Percentiles rank a stretch among this genome's conserved stretches.
Evolutionary conservation across 331 rosid genomes (phyloP).

Genomic region (Quercus lobata): DNA sequence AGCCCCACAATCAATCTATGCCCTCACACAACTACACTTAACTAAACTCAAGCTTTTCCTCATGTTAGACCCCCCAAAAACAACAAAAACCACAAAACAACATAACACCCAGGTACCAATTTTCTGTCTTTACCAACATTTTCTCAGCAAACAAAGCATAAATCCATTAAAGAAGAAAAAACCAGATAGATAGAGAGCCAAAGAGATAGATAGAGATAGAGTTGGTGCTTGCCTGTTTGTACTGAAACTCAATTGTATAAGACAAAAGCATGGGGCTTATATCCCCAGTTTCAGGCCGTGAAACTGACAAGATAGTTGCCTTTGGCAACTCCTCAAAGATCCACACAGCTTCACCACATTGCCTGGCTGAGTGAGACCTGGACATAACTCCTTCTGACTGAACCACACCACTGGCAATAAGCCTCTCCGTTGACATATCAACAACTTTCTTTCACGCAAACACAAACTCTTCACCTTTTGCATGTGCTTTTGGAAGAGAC

Average conservation of each 20-base stretch:
- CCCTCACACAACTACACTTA: background rate
- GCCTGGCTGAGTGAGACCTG: conserved; percentile 29
- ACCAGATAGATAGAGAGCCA: background rate
- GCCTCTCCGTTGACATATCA: conserved; percentile 61
- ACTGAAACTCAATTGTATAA: conserved; percentile 77
- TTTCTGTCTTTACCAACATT: background rate
- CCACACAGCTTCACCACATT: conserved; percentile 35
- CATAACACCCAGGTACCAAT: background rate
- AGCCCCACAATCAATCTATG: background rate
- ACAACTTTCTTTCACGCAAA: background rate
- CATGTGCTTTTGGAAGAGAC: background rate
- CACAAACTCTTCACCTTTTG: background rate
- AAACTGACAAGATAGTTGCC: conserved; percentile 65
- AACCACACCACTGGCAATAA: conserved; percentile 27
- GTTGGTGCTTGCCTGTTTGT: conserved; percentile 58
- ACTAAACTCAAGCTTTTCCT: background rate
- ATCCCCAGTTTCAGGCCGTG: conserved; percentile 87
- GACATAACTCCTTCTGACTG: conserved; percentile 25
- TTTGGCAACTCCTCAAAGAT: conserved; percentile 72
- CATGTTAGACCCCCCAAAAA: background rate
- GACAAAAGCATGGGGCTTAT: conserved; percentile 88
- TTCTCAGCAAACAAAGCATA: background rate
- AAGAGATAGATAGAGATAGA: background rate
- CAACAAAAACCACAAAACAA: background rate
- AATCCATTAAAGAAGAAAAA: background rate